Evolutionary conservation across 1,284 basidiomycete species (phyloP).

Genomic region (Tilletia horrida): DNA sequence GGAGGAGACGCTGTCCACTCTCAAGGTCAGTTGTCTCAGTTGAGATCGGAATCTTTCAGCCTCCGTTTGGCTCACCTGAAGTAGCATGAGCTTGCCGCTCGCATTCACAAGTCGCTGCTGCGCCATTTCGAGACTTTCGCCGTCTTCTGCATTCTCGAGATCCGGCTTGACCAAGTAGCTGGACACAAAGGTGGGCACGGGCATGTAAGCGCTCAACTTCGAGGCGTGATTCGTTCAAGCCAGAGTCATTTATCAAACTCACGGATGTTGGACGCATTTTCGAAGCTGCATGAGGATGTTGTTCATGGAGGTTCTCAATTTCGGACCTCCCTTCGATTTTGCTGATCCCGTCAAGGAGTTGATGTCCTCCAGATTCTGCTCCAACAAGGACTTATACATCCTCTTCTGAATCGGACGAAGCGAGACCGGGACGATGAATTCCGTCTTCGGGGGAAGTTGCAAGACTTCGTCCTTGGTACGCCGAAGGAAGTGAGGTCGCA

Average conservation of each 20-base stretch:
- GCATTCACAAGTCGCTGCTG: slow-evolving; percentile 78
- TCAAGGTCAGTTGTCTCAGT: neutral
- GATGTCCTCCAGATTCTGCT: slow-evolving; percentile 40
- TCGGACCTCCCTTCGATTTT: slow-evolving; percentile 21
- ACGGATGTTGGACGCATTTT: slow-evolving; percentile 47
- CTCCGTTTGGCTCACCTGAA: slow-evolving; percentile 23
- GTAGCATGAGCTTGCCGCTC: slow-evolving; percentile 67
- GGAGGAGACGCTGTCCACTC: slow-evolving; percentile 40
- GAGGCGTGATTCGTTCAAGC: neutral
- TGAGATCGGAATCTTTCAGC: neutral
- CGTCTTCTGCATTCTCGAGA: slow-evolving; percentile 64
- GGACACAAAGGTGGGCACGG: neutral
- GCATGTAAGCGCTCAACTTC: neutral
- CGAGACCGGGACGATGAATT: slow-evolving; percentile 80
- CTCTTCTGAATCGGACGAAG: slow-evolving; percentile 84
- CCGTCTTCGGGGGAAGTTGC: slow-evolving; percentile 77
- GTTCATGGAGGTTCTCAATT: slow-evolving; percentile 10
- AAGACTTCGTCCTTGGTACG: slow-evolving; percentile 89
- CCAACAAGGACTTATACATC: slow-evolving; percentile 65
- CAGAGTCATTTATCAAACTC: neutral
- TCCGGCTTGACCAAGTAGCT: slow-evolving; percentile 73
- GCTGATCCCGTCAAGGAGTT: slow-evolving; percentile 29
- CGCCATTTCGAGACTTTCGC: slow-evolving; percentile 63
- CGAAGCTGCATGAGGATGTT: slow-evolving; percentile 51
- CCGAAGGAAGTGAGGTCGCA: slow-evolving; percentile 87